These are phyloP conservation scores for Lagerstroemia speciosa DNA, from an alignment of 345 rosid genomes.

Conservation along the genomic window DNA sequence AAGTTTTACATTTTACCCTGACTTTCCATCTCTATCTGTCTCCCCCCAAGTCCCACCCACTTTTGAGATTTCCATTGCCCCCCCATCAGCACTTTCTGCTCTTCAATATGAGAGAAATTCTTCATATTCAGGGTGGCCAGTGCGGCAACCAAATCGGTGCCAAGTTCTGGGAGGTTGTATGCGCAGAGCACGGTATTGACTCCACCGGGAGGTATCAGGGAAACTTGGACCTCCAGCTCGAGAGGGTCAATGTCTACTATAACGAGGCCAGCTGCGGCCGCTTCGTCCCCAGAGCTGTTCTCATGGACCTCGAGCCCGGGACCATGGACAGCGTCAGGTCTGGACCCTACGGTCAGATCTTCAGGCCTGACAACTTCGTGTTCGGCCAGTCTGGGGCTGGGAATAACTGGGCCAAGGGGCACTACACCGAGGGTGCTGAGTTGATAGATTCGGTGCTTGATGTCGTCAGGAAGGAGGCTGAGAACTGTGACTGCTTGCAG, in stretches of 20 bases:
- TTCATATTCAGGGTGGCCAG: conserved; percentile 59
- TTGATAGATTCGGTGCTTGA: conserved; percentile 52
- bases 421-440: conserved; percentile 60
- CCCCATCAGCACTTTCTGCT: conserved; percentile 4
- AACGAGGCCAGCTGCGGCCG: conserved; percentile 61
- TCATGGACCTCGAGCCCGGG: conserved; percentile 57
- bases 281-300: conserved; percentile 52
- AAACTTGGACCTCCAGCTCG: conserved; percentile 46
- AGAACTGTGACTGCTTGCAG: conserved; percentile 60
- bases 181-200: conserved; percentile 52
- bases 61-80: too few species aligned
- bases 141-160: conserved; percentile 68
- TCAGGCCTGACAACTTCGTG: conserved; percentile 51
- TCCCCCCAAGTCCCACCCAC: too few species aligned
- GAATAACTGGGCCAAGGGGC: conserved; percentile 60
- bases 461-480: conserved; percentile 55
- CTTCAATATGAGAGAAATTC: conserved; percentile 51
- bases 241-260: conserved; percentile 50
- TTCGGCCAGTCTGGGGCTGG: conserved; percentile 56
- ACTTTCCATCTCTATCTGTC: too few species aligned
- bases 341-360: conserved; percentile 51
- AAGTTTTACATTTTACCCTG: conserved; percentile 8
- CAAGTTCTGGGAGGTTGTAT: conserved; percentile 58
- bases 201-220: conserved; percentile 41
- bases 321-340: conserved; percentile 58